Conservation (phyloP, 2,329 filamentous ascomycete genomes). For the Fusarium penzigii region DNA sequence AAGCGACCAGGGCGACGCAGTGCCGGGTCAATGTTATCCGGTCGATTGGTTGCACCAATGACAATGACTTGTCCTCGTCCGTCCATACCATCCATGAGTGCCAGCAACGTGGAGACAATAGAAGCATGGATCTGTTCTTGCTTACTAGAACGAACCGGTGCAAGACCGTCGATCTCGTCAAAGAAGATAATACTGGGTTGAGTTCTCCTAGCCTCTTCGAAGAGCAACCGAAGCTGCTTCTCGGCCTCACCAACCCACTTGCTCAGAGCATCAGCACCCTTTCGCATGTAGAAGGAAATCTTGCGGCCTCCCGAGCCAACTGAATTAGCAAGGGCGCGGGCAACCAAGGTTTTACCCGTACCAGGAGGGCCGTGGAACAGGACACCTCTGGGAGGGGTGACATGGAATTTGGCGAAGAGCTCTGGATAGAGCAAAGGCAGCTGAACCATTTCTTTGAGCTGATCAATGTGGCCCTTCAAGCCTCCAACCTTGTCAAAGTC, state of each 20-base stretch:
- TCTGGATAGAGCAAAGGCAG: conserved; percentile 93
- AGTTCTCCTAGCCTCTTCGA: conserved; percentile 92
- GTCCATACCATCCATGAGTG: conserved; percentile 97
- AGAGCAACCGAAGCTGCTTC: conserved; percentile 87
- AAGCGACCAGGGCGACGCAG: conserved; percentile 91
- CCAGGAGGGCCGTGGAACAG: conserved; percentile 96
- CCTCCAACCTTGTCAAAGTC: conserved; percentile 95
- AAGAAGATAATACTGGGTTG: conserved; percentile 99
- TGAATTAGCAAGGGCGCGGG: conserved; percentile 87
- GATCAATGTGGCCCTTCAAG: conserved; percentile 89
- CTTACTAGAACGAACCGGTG: conserved; percentile 94
- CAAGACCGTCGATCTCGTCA: conserved; percentile 96
- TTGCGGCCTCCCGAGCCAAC: conserved; percentile 87
- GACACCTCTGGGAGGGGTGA: conserved; percentile 92
- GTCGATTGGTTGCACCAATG: conserved; percentile 96
- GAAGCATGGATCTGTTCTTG: conserved; percentile 99
- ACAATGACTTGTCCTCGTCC: conserved; percentile 98
- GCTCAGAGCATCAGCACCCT: conserved; percentile 94
- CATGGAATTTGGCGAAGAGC: conserved; percentile 86
- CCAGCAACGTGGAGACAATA: conserved; percentile 91
- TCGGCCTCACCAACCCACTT: conserved; percentile 99
- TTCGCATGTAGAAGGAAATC: conserved; percentile 99
- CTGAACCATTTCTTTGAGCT: conserved; percentile 98
- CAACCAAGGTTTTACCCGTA: conserved; percentile 96
- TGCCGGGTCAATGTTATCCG: conserved; percentile 96